phyloP scores from a whole-genome alignment of 306 rosid species.

The Fragaria nilgerrensis region DNA sequence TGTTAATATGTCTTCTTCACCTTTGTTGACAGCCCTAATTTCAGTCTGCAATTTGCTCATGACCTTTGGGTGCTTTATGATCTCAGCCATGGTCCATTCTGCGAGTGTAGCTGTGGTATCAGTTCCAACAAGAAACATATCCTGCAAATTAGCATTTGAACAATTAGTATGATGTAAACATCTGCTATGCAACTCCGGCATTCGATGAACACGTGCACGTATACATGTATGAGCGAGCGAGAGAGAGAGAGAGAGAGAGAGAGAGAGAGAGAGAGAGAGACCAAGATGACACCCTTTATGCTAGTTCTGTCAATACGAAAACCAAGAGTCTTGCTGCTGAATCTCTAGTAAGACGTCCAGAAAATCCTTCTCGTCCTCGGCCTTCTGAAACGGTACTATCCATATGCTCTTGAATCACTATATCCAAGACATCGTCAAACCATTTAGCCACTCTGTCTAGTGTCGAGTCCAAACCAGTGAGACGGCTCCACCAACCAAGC shows the following conservation, averaged over 20 bases:
- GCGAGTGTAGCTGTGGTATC: slow-evolving; percentile 33
- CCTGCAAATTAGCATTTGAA: slow-evolving; percentile 11
- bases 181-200: too few relatives aligned
- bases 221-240: too few relatives aligned
- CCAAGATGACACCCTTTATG: slow-evolving; percentile 46
- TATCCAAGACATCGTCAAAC: slow-evolving; percentile 40
- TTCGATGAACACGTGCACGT: too few relatives aligned
- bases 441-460: slow-evolving; percentile 34
- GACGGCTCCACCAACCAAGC: slow-evolving; percentile 33
- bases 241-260: slow-evolving; percentile 5
- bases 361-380: slow-evolving; percentile 4
- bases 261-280: slow-evolving; percentile 17
- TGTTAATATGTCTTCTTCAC: slow-evolving; percentile 8
- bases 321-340: slow-evolving; percentile 29
- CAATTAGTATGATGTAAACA: too few relatives aligned
- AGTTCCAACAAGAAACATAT: slow-evolving; percentile 47
- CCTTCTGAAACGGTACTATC: slow-evolving; percentile 5
- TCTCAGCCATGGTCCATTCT: slow-evolving; percentile 54
- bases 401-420: slow-evolving; percentile 44
- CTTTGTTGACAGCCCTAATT: background rate
- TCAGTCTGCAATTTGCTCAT: slow-evolving; percentile 21
- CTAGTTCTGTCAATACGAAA: slow-evolving; percentile 29
- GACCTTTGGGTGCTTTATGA: slow-evolving; percentile 38
- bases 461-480: slow-evolving; percentile 37
- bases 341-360: slow-evolving; percentile 50